Evolutionary conservation across 2,329 filamentous ascomycete genomes (phyloP).

Genomic region (Penicillium sp.): DNA sequence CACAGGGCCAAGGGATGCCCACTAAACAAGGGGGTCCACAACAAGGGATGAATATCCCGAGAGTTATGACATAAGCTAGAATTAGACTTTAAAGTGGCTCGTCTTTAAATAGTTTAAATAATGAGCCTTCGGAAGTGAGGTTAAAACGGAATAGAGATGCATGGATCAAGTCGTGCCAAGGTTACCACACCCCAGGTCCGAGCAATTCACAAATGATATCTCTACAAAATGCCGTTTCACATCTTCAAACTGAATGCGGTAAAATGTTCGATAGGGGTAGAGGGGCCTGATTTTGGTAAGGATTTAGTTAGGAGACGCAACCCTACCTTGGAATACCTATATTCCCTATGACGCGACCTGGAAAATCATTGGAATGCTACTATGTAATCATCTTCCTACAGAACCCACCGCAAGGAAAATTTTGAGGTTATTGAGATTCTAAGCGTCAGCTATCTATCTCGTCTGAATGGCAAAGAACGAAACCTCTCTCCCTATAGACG

Average conservation of each 20-base stretch:
- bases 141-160: neutral
- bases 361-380: neutral
- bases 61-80: neutral
- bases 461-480: too few relatives aligned
- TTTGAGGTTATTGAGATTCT: neutral
- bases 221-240: too few relatives aligned
- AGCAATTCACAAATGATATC: neutral
- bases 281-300: neutral
- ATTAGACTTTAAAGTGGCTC: neutral
- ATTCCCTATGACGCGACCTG: neutral
- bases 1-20: slow-evolving; percentile 6
- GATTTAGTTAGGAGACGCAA: neutral
- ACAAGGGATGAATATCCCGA: neutral
- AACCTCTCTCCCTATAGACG: too few relatives aligned
- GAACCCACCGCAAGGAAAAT: too few relatives aligned
- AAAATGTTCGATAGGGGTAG: neutral
- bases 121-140: neutral
- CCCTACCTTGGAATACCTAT: neutral
- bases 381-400: neutral
- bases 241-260: too few relatives aligned
- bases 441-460: too few relatives aligned
- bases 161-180: neutral
- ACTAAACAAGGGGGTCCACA: slow-evolving; percentile 2
- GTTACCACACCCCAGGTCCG: neutral
- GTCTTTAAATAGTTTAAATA: neutral